A percentile compares a stretch with the other conserved stretches of the same genome.
These are phyloP conservation scores for Cadophora luteo-olivacea DNA, from an alignment of 2,329 filamentous ascomycete species.

Conservation along the genomic window DNA sequence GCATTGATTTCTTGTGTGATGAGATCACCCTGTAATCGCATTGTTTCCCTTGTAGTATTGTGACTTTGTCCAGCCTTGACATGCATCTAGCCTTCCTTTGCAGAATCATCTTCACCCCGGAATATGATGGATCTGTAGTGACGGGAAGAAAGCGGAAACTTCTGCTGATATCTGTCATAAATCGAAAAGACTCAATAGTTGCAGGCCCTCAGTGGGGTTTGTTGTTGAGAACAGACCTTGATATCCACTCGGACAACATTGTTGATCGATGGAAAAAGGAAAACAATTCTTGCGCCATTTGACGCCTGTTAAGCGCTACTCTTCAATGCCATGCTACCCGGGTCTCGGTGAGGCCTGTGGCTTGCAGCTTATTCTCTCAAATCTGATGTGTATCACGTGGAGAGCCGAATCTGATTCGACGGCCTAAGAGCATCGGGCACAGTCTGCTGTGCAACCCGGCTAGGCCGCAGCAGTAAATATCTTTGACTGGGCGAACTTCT, in stretches of 20 bases:
- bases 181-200: slow-evolving; percentile 6
- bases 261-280: neutral
- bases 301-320: neutral
- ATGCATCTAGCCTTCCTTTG: slow-evolving; percentile 5
- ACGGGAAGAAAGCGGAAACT: neutral
- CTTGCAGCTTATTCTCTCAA: neutral
- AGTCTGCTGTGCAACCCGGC: slow-evolving; percentile 31
- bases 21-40: neutral
- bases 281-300: slow-evolving; percentile 1
- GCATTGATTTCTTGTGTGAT: neutral
- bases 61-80: neutral
- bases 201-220: neutral
- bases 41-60: slow-evolving; percentile 13
- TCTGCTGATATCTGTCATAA: neutral
- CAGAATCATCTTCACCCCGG: neutral
- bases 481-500: slow-evolving; percentile 21
- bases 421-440: neutral
- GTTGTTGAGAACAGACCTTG: slow-evolving; percentile 8
- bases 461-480: slow-evolving; percentile 25
- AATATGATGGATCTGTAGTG: slow-evolving; percentile 2
- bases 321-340: slow-evolving; percentile 3
- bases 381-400: slow-evolving; percentile 18
- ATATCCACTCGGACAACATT: slow-evolving; percentile 2
- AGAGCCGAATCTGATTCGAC: neutral
- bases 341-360: neutral